A percentile compares a stretch with the other conserved stretches of the same genome.
These are phyloP conservation scores for Dactylis glomerata DNA, from an alignment of 176 grass and related monocot species.

Conservation along the genomic window DNA sequence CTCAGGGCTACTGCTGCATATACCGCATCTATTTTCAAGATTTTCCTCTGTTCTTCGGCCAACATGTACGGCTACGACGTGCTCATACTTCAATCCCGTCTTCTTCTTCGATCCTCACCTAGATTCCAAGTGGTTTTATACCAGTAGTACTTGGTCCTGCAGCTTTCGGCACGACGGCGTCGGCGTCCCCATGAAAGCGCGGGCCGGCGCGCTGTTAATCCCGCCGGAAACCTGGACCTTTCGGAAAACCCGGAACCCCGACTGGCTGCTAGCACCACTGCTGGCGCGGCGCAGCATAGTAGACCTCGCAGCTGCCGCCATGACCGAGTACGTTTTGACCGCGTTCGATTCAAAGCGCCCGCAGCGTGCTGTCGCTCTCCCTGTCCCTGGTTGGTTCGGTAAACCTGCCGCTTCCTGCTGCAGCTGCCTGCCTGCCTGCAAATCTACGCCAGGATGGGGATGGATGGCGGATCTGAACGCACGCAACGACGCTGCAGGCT, in stretches of 20 bases:
- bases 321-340: constrained; percentile 43
- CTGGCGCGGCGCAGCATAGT: neutral
- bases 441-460: neutral
- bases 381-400: neutral
- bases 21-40: neutral
- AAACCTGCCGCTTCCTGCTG: neutral
- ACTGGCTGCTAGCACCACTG: neutral
- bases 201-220: neutral
- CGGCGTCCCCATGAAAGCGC: constrained; percentile 16
- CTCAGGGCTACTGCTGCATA: neutral
- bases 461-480: neutral
- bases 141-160: neutral
- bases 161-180: neutral
- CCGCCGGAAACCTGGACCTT: constrained; percentile 32
- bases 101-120: neutral
- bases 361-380: neutral
- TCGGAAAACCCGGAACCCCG: constrained; percentile 27
- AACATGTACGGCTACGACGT: neutral
- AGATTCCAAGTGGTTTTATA: neutral
- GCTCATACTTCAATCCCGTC: neutral
- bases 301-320: constrained; percentile 15
- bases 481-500: neutral
- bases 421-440: neutral
- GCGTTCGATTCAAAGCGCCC: neutral
- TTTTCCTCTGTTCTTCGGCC: neutral